Percentiles rank a stretch among this genome's conserved stretches.
Evolutionary conservation across 352 stramenopile species (phyloP).

Genomic region (Pythium myriotylum): DNA sequence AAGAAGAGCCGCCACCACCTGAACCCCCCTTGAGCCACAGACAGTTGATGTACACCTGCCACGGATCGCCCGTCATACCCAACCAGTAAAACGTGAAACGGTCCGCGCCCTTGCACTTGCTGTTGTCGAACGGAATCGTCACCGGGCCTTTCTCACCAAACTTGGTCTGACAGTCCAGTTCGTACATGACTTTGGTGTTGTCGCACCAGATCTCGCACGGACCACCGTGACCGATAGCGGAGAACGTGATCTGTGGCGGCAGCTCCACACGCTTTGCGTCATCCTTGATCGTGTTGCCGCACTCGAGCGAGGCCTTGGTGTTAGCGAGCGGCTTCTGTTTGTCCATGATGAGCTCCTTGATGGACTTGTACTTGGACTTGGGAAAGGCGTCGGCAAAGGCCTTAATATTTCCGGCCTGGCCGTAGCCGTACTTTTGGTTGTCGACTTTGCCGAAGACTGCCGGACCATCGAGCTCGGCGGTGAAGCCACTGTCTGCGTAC

Average conservation of each 20-base stretch:
- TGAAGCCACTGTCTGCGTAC: conserved; percentile 42
- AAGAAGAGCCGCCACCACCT: not conserved
- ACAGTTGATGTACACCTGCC: conserved; percentile 60
- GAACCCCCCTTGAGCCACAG: conserved; percentile 34
- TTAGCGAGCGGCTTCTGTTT: conserved; percentile 41
- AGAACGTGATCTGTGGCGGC: conserved; percentile 37
- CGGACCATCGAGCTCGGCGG: conserved; percentile 30
- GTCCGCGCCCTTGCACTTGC: conserved; percentile 41
- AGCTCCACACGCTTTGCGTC: conserved; percentile 29
- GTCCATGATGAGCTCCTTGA: conserved; percentile 39
- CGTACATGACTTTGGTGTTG: conserved; percentile 44
- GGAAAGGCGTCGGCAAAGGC: conserved; percentile 34
- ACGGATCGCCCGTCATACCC: conserved; percentile 40
- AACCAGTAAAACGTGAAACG: conserved; percentile 54
- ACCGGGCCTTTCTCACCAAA: conserved; percentile 24
- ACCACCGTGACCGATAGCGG: conserved; percentile 47
- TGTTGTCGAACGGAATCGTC: conserved; percentile 39
- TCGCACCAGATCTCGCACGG: conserved; percentile 62
- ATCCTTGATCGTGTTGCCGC: conserved; percentile 38
- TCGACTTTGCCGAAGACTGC: conserved; percentile 32
- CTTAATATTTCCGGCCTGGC: conserved; percentile 26
- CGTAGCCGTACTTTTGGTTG: conserved; percentile 43
- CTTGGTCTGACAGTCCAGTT: conserved; percentile 41
- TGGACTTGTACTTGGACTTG: conserved; percentile 31
- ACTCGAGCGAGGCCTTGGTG: conserved; percentile 25